Base-by-base conservation (phyloP, 768 basidiomycete genomes). In the Tylopilus balloui region DNA sequence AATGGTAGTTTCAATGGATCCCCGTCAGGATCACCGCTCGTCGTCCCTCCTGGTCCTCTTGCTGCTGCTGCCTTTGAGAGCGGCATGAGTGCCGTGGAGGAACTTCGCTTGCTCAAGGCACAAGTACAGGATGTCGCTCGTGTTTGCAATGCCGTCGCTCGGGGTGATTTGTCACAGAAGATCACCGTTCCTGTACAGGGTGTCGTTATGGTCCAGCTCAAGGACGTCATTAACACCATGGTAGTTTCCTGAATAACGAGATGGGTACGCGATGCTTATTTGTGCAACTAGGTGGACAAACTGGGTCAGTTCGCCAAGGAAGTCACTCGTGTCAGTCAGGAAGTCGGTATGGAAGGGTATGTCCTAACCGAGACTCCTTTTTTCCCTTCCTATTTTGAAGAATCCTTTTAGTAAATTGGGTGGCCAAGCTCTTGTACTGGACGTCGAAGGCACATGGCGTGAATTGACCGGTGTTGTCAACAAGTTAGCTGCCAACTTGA, bases 371-470 rank as follows among this genome's bases (percentile, higher is more conserved):
- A 41, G 14, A 29, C 38, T 0, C 47, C n/a, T 48, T 31, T 28
- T 25, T 47, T 42, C 42, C n/a, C 2, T 47, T 46, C 25, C 41
- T 42, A 11, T 60, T 38, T 32, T 54, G 46, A 63, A 34, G 6
- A 31, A 3, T n/a, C 3, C 8, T 20, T 21, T 66, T 67, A 80
- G 73, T 3, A 88, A 88, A 79, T 73, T 92, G 45, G 90, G 90
- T 42, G 89, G 88, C 12, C 89, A 92, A 60, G 90, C 91, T 20
- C 74, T 86, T 51, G 92, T 94, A 15, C 67, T 88, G 23, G 89
- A 91, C 50, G 91, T 92, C 42, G 88, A 92, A 72, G 92, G 92
- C 23, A 88, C 87, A n/a, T 91, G 88, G 88, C 77, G 83, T 36
- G 85, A 91, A 66, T 69, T 90, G 48, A 91, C 88, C 0, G 84